phyloP scores from a whole-genome alignment of 352 stramenopile genomes.

The Phytopythium vexans region DNA sequence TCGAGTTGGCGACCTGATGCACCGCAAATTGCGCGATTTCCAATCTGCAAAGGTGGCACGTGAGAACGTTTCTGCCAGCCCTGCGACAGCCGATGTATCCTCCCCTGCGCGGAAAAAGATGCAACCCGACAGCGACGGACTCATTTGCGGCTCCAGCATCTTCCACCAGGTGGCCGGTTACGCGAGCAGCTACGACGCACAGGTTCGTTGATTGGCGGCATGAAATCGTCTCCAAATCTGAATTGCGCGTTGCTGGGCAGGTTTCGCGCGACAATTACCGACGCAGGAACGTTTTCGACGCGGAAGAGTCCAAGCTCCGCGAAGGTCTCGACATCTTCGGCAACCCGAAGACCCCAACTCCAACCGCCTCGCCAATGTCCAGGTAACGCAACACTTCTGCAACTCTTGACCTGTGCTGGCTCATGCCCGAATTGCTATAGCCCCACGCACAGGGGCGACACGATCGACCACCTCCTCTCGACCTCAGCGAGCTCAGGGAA shows the following conservation, averaged over 20 bases:
- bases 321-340: conserved; percentile 65
- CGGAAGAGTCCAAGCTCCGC: conserved; percentile 45
- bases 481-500: not conserved
- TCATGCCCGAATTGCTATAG: not conserved
- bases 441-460: conserved; percentile 25
- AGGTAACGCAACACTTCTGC: not conserved
- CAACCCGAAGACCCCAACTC: conserved; percentile 41
- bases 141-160: conserved; percentile 54
- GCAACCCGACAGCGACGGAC: conserved; percentile 25
- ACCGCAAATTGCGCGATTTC: conserved; percentile 52
- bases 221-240: not conserved
- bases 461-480: conserved; percentile 48
- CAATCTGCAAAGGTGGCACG: conserved; percentile 36
- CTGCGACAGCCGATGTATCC: conserved; percentile 15
- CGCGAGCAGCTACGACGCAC: conserved; percentile 64
- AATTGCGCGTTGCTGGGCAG: conserved; percentile 7
- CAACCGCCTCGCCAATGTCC: conserved; percentile 14
- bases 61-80: conserved; percentile 6
- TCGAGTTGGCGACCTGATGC: conserved; percentile 56
- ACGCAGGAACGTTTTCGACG: conserved; percentile 51
- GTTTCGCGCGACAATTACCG: conserved; percentile 39
- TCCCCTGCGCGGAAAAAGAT: conserved; percentile 22
- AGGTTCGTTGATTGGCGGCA: conserved; percentile 14
- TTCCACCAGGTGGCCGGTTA: conserved; percentile 58
- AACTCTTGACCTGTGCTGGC: not conserved